phyloP scores from a whole-genome alignment of 257 asterid genomes.

The Petunia secreta region DNA sequence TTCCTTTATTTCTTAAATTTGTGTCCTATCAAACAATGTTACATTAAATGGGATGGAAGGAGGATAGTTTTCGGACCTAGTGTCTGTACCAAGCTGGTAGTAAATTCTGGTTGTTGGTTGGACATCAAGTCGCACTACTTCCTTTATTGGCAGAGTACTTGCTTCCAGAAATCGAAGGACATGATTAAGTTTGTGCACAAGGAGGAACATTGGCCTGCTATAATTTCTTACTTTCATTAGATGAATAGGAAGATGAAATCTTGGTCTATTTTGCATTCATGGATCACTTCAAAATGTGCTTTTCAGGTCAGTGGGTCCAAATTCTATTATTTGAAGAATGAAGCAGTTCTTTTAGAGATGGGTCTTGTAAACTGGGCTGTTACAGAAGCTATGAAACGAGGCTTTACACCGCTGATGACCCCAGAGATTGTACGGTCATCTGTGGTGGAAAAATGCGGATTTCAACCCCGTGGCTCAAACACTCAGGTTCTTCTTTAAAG shows the following conservation, averaged over 20 bases:
- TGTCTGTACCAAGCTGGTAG: neutral
- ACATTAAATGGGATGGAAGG: neutral
- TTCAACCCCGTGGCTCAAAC: constrained; percentile 97
- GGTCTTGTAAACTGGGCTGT: constrained; percentile 95
- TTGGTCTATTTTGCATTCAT: neutral
- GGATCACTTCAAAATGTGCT: neutral
- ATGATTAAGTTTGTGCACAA: neutral
- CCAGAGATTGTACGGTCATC: constrained; percentile 97
- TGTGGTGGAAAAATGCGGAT: constrained; percentile 93
- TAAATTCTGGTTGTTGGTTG: neutral
- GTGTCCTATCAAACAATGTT: neutral
- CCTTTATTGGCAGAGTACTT: neutral
- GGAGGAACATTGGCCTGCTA: constrained; percentile 1
- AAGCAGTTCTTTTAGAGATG: constrained; percentile 89
- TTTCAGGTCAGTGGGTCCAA: constrained; percentile 92
- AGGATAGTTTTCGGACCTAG: neutral
- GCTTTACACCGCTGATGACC: constrained; percentile 85
- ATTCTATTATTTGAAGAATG: constrained; percentile 95
- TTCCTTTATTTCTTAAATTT: neutral
- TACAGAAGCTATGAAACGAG: constrained; percentile 85
- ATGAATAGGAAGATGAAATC: neutral
- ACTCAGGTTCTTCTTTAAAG: constrained; percentile 72
- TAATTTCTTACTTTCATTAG: neutral
- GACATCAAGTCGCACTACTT: neutral
- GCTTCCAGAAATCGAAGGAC: neutral